Evolutionary conservation across 2,329 filamentous ascomycete species (phyloP), one percentile per base, ranked within the genome.

Genomic region (Fusarium tupiense): DNA sequence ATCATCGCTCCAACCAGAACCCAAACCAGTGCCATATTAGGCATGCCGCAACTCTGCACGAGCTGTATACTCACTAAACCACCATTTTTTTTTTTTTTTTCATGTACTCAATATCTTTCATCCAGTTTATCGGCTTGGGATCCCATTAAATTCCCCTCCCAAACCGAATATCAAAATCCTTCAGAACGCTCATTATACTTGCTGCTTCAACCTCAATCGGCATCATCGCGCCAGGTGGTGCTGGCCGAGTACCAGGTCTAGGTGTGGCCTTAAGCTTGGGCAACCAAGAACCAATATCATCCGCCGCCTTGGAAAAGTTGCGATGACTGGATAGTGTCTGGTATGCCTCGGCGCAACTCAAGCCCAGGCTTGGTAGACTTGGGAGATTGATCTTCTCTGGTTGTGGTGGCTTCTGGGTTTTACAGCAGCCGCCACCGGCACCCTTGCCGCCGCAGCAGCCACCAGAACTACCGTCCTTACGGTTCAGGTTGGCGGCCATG

Each of bases 111-210:
- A 43, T 71, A 52, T 54, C 52, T 62, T 65, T 67, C 71, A 50
- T 64, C 52, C 63, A 41, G 49, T 52, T 31, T 67, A 67, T 56
- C 57, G 64, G 63, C 40, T 71, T 76, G 66, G 67, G 33, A 72
- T 75, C 72, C 57, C 50, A 63, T 79, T 75, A 83, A 52, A 80
- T 80, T 54, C 83, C 82, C 43, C 82, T 78, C 44, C 91, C 91
- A 80, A 95, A 95, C 61, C 93, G 85, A 57, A 94, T 87, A 78
- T 95, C 93, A 83, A 95, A 95, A 72, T 93, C 91, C 81, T 93
- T 93, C 68, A 95, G 83, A n/a, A 95, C 93, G 47, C 92, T 92
- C 93, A 95, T 95, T 62, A 95, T 94, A 81, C 93, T 95, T 2
- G 93, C 93, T 12, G 93, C 92, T 82, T 95, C 93, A 22, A 95